These are phyloP conservation scores for Castanea mollissima DNA, from an alignment of 306 rosid genomes.

Conservation along the genomic window DNA sequence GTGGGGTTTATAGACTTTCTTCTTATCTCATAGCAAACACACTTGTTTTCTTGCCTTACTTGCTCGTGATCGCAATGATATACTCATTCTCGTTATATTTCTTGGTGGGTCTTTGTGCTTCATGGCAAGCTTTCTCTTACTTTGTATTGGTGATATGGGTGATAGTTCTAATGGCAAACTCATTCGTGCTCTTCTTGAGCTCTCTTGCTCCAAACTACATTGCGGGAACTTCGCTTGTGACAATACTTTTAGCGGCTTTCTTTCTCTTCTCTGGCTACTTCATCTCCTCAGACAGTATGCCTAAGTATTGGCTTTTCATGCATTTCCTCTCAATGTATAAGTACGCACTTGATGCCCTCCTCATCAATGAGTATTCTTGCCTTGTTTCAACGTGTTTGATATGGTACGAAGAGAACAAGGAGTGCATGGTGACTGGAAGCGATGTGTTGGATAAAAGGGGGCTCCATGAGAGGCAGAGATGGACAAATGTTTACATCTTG, in stretches of 20 bases:
- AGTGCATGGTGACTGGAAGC: conserved; percentile 75
- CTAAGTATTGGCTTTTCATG: conserved; percentile 86
- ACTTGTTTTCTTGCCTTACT: conserved; percentile 84
- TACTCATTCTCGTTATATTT: conserved; percentile 81
- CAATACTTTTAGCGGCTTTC: conserved; percentile 71
- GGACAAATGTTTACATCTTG: conserved; percentile 77
- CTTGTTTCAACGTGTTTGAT: conserved; percentile 61
- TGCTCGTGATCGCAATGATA: conserved; percentile 62
- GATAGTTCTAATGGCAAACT: conserved; percentile 77
- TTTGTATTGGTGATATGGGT: conserved; percentile 81
- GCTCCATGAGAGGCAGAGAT: conserved; percentile 54
- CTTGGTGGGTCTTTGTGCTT: conserved; percentile 79
- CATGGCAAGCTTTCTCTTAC: conserved; percentile 77
- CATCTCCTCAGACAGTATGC: conserved; percentile 56
- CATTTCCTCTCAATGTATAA: conserved; percentile 85
- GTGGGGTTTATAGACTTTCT: conserved; percentile 81
- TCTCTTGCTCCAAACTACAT: conserved; percentile 90
- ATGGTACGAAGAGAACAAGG: conserved; percentile 58
- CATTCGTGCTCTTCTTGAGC: conserved; percentile 76
- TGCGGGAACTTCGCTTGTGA: conserved; percentile 78
- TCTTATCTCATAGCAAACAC: conserved; percentile 91
- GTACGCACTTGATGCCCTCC: conserved; percentile 83
- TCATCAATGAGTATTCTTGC: conserved; percentile 82
- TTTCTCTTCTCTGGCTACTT: conserved; percentile 89
- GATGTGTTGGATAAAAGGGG: conserved; percentile 71